phyloP scores from a whole-genome alignment of 495 filamentous ascomycete genomes.

The Poronia punctata region DNA sequence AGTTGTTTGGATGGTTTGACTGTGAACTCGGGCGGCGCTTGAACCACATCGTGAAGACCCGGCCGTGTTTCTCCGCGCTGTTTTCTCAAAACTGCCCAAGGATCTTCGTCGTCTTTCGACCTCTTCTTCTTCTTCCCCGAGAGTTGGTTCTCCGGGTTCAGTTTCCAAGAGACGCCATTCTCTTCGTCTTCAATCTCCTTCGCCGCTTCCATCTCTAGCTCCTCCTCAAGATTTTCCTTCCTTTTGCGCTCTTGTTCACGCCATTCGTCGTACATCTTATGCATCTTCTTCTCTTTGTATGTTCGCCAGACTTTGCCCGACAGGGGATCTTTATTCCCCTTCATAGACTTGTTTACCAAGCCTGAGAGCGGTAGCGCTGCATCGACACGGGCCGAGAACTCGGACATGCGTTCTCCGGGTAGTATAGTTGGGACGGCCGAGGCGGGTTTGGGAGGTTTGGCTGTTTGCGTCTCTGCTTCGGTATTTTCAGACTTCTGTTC shows the following conservation, averaged over 20 bases:
- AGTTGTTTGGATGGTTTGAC: slow-evolving; percentile 58
- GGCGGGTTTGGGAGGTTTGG: slow-evolving; percentile 5
- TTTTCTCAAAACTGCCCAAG: slow-evolving; percentile 67
- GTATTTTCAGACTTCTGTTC: slow-evolving; percentile 1
- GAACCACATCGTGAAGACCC: slow-evolving; percentile 68
- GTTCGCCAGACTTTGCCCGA: slow-evolving; percentile 54
- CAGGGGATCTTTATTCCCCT: slow-evolving; percentile 43
- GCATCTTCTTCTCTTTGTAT: slow-evolving; percentile 76
- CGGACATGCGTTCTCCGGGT: slow-evolving; percentile 72
- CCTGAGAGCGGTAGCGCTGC: slow-evolving; percentile 69
- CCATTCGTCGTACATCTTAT: slow-evolving; percentile 75
- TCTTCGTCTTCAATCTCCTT: slow-evolving; percentile 56
- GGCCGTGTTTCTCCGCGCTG: slow-evolving; percentile 52
- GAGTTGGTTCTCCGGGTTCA: slow-evolving; percentile 28
- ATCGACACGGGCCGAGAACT: slow-evolving; percentile 81
- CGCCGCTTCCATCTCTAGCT: slow-evolving; percentile 56
- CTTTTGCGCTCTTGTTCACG: slow-evolving; percentile 54
- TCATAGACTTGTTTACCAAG: slow-evolving; percentile 47
- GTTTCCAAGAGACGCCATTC: slow-evolving; percentile 49
- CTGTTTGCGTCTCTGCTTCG: slow-evolving; percentile 8
- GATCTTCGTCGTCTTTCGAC: slow-evolving; percentile 53
- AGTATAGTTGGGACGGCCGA: slow-evolving; percentile 56
- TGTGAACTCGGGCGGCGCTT: slow-evolving; percentile 73
- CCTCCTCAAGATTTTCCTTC: slow-evolving; percentile 52
- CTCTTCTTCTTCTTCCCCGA: slow-evolving; percentile 47